These are phyloP conservation scores for Epithemia pelagica DNA, from an alignment of 108 stramenopile genomes.

Conservation along the genomic window DNA sequence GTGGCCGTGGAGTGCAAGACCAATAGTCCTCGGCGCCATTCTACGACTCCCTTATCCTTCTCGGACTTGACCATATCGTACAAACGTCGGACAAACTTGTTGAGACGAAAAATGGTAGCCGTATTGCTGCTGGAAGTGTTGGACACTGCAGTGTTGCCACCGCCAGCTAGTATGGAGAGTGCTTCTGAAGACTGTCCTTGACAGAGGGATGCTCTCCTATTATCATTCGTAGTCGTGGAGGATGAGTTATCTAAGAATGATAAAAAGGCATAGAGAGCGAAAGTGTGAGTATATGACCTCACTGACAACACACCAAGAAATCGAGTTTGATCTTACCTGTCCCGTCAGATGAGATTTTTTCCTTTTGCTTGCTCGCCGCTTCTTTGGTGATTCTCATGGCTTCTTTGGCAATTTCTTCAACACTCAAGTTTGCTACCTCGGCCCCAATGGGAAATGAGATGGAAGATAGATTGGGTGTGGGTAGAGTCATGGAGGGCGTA, in stretches of 20 bases:
- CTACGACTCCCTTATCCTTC: slow-evolving; percentile 58
- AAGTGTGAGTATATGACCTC: too few species aligned
- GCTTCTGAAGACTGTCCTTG: not conserved
- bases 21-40: slow-evolving; percentile 80
- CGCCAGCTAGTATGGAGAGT: not conserved
- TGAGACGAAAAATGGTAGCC: slow-evolving; percentile 26
- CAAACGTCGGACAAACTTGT: slow-evolving; percentile 80
- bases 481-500: too few species aligned
- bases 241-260: too few species aligned
- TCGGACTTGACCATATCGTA: slow-evolving; percentile 73
- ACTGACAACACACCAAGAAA: too few species aligned
- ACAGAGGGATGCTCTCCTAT: too few species aligned
- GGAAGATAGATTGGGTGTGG: not conserved
- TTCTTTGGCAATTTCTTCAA: slow-evolving; percentile 12
- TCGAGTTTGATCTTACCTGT: too few species aligned
- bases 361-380: not conserved
- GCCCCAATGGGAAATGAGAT: not conserved
- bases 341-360: too few species aligned
- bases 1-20: slow-evolving; percentile 77
- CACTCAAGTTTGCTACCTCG: not conserved
- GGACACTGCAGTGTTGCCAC: not conserved
- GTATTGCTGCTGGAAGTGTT: not conserved
- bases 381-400: slow-evolving; percentile 11
- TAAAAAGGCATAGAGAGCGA: too few species aligned
- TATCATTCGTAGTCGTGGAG: too few species aligned